Conservation (phyloP, 805 yeast genomes). For the Candida nanaspora region DNA sequence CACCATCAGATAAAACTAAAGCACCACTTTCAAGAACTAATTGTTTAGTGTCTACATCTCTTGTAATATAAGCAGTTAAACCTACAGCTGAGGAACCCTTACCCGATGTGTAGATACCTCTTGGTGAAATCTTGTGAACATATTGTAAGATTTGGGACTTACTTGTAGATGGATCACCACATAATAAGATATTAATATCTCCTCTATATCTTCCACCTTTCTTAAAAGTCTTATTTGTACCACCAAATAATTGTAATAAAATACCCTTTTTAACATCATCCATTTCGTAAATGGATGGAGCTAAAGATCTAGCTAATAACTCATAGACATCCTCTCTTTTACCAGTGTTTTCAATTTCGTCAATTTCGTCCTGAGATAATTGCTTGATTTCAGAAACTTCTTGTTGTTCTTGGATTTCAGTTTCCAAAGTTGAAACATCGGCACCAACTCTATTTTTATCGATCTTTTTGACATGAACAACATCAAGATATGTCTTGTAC, state of each 20-base stretch:
- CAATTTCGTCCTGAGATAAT: slow-evolving; percentile 63
- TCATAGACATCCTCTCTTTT: slow-evolving; percentile 77
- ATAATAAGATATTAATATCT: slow-evolving; percentile 81
- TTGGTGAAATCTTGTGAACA: slow-evolving; percentile 95
- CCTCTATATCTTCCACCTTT: slow-evolving; percentile 97
- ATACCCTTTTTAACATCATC: slow-evolving; percentile 97
- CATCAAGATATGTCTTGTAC: slow-evolving; percentile 91
- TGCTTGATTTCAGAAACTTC: slow-evolving; percentile 74
- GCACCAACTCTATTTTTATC: slow-evolving; percentile 77
- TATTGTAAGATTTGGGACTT: slow-evolving; percentile 92
- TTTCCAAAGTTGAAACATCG: slow-evolving; percentile 66
- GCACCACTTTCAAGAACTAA: slow-evolving; percentile 99
- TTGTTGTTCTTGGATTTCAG: slow-evolving; percentile 48
- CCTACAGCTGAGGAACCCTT: slow-evolving; percentile 99
- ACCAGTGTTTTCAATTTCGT: slow-evolving; percentile 52
- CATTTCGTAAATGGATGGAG: slow-evolving; percentile 95
- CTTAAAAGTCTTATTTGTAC: slow-evolving; percentile 78
- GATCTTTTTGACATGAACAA: slow-evolving; percentile 83
- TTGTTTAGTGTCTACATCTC: slow-evolving; percentile 82
- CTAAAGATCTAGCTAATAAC: slow-evolving; percentile 78
- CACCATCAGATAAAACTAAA: slow-evolving; percentile 99
- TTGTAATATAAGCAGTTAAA: slow-evolving; percentile 94
- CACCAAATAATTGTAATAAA: slow-evolving; percentile 88
- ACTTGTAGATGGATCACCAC: slow-evolving; percentile 98
- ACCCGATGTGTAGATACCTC: slow-evolving; percentile 97